Evolutionary conservation across 805 yeast species (phyloP).

Genomic region (Jamesozyma piceae): DNA sequence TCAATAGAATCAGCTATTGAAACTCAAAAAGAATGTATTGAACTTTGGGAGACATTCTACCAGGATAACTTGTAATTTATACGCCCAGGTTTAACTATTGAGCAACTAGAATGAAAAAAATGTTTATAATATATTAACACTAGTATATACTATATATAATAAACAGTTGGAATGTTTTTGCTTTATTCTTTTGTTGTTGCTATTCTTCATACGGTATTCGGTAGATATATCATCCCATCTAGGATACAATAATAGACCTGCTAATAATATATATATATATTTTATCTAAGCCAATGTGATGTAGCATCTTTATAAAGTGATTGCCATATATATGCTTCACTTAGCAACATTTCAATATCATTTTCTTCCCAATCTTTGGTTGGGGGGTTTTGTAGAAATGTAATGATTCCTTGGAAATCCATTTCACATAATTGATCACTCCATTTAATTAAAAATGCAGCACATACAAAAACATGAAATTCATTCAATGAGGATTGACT

Average conservation of each 20-base stretch:
- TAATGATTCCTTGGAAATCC: conserved; percentile 92
- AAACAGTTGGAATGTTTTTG: no score
- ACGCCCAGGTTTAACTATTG: no score
- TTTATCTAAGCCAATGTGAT: conserved; percentile 57
- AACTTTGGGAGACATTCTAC: conserved; percentile 82
- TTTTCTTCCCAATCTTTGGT: conserved; percentile 78
- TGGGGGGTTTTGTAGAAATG: conserved; percentile 85
- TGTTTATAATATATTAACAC: no score
- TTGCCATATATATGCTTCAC: conserved; percentile 97
- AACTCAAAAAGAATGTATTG: conserved; percentile 84
- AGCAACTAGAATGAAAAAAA: no score
- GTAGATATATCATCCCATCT: no score
- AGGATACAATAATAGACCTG: no score
- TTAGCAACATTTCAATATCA: conserved; percentile 81
- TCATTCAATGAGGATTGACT: conserved; percentile 45
- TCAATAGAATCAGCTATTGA: conserved; percentile 86
- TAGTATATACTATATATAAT: no score
- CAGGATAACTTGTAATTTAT: conserved; percentile 34
- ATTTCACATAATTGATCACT: conserved; percentile 63
- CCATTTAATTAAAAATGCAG: conserved; percentile 89
- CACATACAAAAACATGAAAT: conserved; percentile 94
- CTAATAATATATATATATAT: no score
- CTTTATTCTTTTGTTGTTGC: no score
- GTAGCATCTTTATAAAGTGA: conserved; percentile 80
- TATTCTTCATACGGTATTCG: no score